A percentile compares a stretch with the other conserved stretches of the same genome.
phyloP scores from a whole-genome alignment of 768 basidiomycete genomes.

The Russula dissimulans region DNA sequence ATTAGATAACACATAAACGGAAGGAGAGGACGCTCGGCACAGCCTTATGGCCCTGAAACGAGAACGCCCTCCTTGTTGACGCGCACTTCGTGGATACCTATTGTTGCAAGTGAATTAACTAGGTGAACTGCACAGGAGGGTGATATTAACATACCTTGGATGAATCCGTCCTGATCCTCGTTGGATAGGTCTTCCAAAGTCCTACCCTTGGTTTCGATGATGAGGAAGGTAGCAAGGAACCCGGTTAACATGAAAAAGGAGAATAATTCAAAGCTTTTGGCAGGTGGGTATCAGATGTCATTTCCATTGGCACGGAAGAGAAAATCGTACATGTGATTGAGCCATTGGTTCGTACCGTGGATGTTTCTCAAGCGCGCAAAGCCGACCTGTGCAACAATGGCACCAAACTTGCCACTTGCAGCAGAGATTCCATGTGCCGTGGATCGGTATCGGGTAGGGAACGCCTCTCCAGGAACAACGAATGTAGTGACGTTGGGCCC shows the following conservation, averaged over 20 bases:
- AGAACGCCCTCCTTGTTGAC: constrained; percentile 14
- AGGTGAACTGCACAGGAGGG: not conserved
- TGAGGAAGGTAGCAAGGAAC: constrained; percentile 66
- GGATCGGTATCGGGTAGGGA: constrained; percentile 84
- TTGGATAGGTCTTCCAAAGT: constrained; percentile 66
- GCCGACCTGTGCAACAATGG: constrained; percentile 71
- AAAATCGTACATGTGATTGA: constrained; percentile 56
- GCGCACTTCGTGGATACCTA: constrained; percentile 5
- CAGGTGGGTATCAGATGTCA: not conserved
- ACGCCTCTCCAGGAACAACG: constrained; percentile 70
- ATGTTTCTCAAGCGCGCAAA: constrained; percentile 63
- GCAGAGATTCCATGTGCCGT: constrained; percentile 81
- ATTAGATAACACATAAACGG: not conserved
- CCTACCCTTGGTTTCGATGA: constrained; percentile 68
- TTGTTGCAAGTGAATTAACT: not conserved
- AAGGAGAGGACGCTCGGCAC: not conserved
- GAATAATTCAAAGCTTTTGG: constrained; percentile 64
- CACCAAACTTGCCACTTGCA: constrained; percentile 75
- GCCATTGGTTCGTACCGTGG: constrained; percentile 50
- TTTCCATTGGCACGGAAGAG: not conserved
- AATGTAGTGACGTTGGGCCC: constrained; percentile 79
- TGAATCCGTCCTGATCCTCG: constrained; percentile 57
- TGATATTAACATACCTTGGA: constrained; percentile 24
- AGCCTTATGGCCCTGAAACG: not conserved
- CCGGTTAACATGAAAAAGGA: constrained; percentile 85